Conservation (phyloP, 2,329 filamentous ascomycete species). For the Emmonsia crescens region DNA sequence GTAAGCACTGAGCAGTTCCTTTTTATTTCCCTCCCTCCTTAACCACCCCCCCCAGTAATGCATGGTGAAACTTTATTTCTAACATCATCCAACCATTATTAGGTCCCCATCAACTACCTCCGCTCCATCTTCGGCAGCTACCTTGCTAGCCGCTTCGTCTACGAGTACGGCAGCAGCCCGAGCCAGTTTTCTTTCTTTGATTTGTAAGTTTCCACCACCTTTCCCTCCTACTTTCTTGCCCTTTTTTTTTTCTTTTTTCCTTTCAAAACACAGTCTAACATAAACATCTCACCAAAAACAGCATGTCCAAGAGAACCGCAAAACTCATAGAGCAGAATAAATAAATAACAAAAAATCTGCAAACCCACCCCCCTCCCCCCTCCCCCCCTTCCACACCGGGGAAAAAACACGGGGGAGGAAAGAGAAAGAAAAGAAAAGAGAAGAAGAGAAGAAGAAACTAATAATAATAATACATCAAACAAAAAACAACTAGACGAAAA, state of each 20-base stretch:
- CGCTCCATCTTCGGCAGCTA: slow-evolving; percentile 94
- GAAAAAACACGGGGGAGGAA: no score
- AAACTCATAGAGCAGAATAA: background rate
- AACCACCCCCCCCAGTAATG: background rate
- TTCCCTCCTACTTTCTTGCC: background rate
- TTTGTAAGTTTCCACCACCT: slow-evolving; percentile 56
- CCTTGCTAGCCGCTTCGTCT: slow-evolving; percentile 89
- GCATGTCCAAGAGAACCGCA: slow-evolving; percentile 4
- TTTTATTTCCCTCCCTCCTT: background rate
- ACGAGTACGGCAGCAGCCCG: slow-evolving; percentile 83
- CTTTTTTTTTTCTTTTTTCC: background rate
- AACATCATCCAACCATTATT: slow-evolving; percentile 18
- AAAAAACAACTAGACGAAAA: no score
- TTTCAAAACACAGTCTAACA: background rate
- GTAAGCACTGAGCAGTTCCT: slow-evolving; percentile 36
- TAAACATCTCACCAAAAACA: background rate
- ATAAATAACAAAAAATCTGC: background rate
- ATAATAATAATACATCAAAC: no score
- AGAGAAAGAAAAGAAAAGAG: no score
- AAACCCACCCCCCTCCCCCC: no score
- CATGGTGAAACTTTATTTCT: background rate
- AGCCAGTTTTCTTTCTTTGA: slow-evolving; percentile 98
- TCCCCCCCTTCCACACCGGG: no score
- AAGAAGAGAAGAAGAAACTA: no score
- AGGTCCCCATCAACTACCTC: slow-evolving; percentile 84